Conservation (phyloP, 2,329 filamentous ascomycete genomes). For the Escovopsis sp. region DNA sequence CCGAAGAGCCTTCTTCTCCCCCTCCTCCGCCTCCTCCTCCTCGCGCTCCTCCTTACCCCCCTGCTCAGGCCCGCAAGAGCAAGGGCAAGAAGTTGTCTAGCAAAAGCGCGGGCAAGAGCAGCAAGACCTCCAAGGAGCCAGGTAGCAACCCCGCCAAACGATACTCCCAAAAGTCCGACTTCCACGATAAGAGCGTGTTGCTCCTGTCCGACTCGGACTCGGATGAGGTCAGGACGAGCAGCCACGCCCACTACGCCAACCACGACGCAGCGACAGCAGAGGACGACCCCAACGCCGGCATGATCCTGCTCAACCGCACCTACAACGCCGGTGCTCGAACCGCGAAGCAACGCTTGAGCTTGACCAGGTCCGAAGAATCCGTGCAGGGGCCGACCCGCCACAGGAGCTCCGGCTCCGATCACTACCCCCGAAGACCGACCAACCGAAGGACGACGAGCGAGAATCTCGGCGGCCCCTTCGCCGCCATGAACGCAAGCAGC, state of each 20-base stretch:
- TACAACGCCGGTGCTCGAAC: slow-evolving; percentile 13
- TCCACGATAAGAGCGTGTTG: slow-evolving; percentile 39
- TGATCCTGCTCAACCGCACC: slow-evolving; percentile 5
- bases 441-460: slow-evolving; percentile 27
- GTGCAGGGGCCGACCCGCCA: slow-evolving; percentile 7
- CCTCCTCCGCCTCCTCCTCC: no score
- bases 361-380: slow-evolving; percentile 1
- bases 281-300: neutral
- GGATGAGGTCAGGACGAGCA: no score
- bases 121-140: slow-evolving; percentile 35
- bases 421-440: slow-evolving; percentile 8
- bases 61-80: slow-evolving; percentile 16
- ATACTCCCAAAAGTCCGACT: slow-evolving; percentile 34
- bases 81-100: slow-evolving; percentile 37
- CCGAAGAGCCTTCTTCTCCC: no score
- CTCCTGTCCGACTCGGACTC: slow-evolving; percentile 43
- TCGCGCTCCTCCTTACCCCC: no score
- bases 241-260: no score
- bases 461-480: slow-evolving; percentile 24
- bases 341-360: slow-evolving; percentile 7
- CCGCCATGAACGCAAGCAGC: slow-evolving; percentile 21
- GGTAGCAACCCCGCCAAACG: slow-evolving; percentile 7
- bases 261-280: neutral
- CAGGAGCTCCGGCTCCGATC: slow-evolving; percentile 11
- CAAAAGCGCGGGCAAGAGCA: slow-evolving; percentile 36